A percentile compares a stretch with the other conserved stretches of the same genome.
phyloP scores from a whole-genome alignment of 441 rosid species.

The Omphalea diandra region DNA sequence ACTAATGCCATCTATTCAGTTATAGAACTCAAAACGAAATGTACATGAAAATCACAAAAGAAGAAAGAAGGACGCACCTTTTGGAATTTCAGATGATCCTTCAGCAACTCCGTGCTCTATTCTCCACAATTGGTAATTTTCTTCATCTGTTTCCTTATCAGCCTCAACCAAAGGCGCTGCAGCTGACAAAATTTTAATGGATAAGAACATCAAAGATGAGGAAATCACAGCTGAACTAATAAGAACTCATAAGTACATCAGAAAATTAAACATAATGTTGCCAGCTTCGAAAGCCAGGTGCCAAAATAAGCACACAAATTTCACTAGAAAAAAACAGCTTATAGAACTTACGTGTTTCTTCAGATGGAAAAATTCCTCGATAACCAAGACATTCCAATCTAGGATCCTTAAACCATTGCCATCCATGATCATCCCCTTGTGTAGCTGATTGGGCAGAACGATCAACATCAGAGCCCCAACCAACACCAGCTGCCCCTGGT shows the following conservation, averaged over 20 bases:
- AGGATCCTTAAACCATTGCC: slow-evolving; percentile 93
- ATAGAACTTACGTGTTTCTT: slow-evolving; percentile 52
- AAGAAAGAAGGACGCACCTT: slow-evolving; percentile 52
- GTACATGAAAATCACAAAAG: background rate
- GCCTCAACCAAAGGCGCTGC: slow-evolving; percentile 87
- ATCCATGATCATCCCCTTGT: slow-evolving; percentile 54
- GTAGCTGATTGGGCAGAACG: slow-evolving; percentile 55
- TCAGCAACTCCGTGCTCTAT: slow-evolving; percentile 86
- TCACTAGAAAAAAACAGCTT: slow-evolving; percentile 10
- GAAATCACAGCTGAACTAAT: background rate
- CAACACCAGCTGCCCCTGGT: slow-evolving; percentile 64
- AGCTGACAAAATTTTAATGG: slow-evolving; percentile 13
- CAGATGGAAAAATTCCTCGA: slow-evolving; percentile 67
- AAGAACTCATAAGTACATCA: no score
- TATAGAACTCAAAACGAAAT: background rate
- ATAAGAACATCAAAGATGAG: slow-evolving; percentile 14
- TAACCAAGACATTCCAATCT: slow-evolving; percentile 80
- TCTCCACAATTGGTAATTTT: slow-evolving; percentile 67
- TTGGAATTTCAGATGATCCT: slow-evolving; percentile 88
- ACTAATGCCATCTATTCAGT: background rate
- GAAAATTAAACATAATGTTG: no score
- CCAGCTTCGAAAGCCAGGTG: background rate
- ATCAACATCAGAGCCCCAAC: slow-evolving; percentile 69
- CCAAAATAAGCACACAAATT: slow-evolving; percentile 1
- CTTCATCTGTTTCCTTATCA: slow-evolving; percentile 77